These are phyloP conservation scores for Arthrobotrys sphaeroides DNA, from an alignment of 2,329 filamentous ascomycete species.

Conservation along the genomic window DNA sequence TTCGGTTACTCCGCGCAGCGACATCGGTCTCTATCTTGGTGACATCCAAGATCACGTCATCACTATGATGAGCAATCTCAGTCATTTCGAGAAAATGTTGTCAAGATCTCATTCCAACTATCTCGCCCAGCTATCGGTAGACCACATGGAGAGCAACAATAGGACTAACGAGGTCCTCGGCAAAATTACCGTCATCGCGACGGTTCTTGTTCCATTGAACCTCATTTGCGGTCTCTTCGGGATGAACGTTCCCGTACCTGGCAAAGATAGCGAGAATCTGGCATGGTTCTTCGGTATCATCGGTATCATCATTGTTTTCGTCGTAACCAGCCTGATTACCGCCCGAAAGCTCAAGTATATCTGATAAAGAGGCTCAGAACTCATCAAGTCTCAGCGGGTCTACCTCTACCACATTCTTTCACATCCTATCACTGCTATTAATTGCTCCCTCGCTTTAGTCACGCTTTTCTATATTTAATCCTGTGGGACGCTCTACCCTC, in stretches of 20 bases:
- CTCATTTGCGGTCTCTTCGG: constrained; percentile 98
- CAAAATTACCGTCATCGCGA: constrained; percentile 93
- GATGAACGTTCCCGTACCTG: constrained; percentile 97
- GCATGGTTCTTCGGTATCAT: constrained; percentile 76
- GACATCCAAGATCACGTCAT: constrained; percentile 99
- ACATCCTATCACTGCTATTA: background rate
- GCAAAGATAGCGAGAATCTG: constrained; percentile 82
- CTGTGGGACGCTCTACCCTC: background rate
- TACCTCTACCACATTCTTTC: constrained; percentile 23
- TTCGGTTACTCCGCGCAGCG: constrained; percentile 91
- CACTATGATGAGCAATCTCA: constrained; percentile 96
- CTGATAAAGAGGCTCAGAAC: background rate
- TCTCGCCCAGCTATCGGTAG: constrained; percentile 81
- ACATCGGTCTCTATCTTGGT: constrained; percentile 96
- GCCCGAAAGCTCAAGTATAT: constrained; percentile 43
- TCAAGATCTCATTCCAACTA: constrained; percentile 94
- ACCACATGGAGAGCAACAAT: constrained; percentile 94
- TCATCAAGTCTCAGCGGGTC: background rate
- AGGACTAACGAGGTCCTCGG: constrained; percentile 92
- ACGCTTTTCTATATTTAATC: background rate
- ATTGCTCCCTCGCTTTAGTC: background rate
- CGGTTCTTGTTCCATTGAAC: constrained; percentile 98
- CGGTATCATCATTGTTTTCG: constrained; percentile 42
- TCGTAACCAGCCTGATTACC: constrained; percentile 33
- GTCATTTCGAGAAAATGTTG: constrained; percentile 94